phyloP scores from a whole-genome alignment of 2,329 filamentous ascomycete species.

The Paramyrothecium sp. region DNA sequence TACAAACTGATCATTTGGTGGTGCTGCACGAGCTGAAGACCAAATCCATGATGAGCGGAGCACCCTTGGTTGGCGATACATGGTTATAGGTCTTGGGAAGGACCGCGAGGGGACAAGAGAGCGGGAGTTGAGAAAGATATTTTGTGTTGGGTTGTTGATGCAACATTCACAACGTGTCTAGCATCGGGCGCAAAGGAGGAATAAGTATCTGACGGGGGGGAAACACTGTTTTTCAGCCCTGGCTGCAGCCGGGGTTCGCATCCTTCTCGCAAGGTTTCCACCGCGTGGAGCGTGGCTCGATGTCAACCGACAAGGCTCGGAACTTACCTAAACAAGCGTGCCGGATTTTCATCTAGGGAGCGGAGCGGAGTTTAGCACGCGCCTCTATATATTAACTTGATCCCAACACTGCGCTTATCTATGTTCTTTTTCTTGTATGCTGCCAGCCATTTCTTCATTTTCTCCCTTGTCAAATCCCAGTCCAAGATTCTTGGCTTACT shows the following conservation, averaged over 20 bases:
- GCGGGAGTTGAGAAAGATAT: slow-evolving; percentile 1
- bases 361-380: not conserved
- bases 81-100: slow-evolving; percentile 16
- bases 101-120: slow-evolving; percentile 9
- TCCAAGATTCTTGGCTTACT: too few species aligned
- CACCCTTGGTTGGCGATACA: slow-evolving; percentile 23
- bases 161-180: too few species aligned
- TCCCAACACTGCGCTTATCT: not conserved
- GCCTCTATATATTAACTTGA: not conserved
- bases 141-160: not conserved
- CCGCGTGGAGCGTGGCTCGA: too few species aligned
- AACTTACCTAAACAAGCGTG: not conserved
- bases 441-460: too few species aligned
- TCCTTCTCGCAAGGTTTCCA: too few species aligned
- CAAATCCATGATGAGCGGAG: slow-evolving; percentile 15
- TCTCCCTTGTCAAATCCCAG: too few species aligned
- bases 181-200: too few species aligned
- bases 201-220: too few species aligned
- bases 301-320: not conserved
- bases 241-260: too few species aligned
- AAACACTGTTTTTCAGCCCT: too few species aligned
- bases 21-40: slow-evolving; percentile 20
- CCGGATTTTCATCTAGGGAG: too few species aligned
- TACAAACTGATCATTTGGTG: slow-evolving; percentile 18
- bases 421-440: too few species aligned